Evolutionary conservation across 805 yeast genomes (phyloP).

Genomic region (Candida nitratophila): DNA sequence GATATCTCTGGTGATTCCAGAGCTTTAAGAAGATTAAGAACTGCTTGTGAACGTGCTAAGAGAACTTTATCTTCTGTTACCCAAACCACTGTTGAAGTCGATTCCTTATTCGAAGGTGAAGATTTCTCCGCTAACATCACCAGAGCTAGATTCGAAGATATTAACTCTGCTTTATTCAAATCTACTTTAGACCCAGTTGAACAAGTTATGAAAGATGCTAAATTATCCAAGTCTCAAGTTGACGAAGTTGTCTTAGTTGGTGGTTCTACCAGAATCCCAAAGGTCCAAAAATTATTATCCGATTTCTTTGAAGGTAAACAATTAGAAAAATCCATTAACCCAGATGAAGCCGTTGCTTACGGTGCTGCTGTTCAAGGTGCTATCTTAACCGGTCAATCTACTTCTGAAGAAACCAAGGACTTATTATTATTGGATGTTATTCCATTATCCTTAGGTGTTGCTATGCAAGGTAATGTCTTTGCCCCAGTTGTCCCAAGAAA

Average conservation of each 20-base stretch:
- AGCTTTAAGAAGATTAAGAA: constrained; percentile 96
- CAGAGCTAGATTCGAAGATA: constrained; percentile 97
- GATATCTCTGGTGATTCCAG: constrained; percentile 89
- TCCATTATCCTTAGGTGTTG: constrained; percentile 96
- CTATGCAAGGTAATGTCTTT: constrained; percentile 98
- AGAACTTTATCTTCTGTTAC: constrained; percentile 95
- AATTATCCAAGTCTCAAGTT: constrained; percentile 74
- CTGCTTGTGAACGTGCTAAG: constrained; percentile 99
- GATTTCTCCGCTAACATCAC: constrained; percentile 91
- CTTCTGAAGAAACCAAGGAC: constrained; percentile 74
- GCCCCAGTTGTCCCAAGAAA: constrained; percentile 99
- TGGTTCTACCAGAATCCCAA: constrained; percentile 99
- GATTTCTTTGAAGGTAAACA: constrained; percentile 97
- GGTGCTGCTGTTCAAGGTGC: constrained; percentile 93
- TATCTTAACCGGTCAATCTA: constrained; percentile 75
- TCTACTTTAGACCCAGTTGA: constrained; percentile 92
- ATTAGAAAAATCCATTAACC: constrained; percentile 94
- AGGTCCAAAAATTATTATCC: constrained; percentile 88
- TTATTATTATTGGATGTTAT: constrained; percentile 76
- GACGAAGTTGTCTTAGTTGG: constrained; percentile 96
- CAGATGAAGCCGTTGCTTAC: constrained; percentile 86
- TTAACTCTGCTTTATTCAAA: constrained; percentile 89
- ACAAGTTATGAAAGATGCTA: constrained; percentile 89
- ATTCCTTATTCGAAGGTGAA: constrained; percentile 91
- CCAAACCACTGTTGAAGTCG: constrained; percentile 94